A percentile compares a stretch with the other conserved stretches of the same genome.
Conservation (phyloP, 225 moss, liverwort and hornwort species). For the Climacium dendroides region DNA sequence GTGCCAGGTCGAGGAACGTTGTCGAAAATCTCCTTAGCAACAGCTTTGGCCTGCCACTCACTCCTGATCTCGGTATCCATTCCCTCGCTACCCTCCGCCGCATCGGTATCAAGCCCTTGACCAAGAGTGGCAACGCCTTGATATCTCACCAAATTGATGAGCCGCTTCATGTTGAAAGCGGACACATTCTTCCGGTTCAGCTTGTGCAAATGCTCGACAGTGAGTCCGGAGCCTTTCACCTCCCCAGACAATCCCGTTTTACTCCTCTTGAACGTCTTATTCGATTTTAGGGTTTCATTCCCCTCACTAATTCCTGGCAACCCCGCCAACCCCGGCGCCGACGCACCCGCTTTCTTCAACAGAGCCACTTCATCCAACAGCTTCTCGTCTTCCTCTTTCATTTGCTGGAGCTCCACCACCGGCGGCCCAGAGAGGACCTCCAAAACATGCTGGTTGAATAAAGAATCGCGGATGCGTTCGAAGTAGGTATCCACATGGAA, state of each 20-base stretch:
- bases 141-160: slow-evolving; percentile 53
- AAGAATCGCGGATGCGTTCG: slow-evolving; percentile 87
- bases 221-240: slow-evolving; percentile 40
- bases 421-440: slow-evolving; percentile 71
- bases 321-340: slow-evolving; percentile 47
- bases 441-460: slow-evolving; percentile 86
- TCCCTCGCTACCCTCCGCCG: slow-evolving; percentile 9
- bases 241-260: slow-evolving; percentile 13
- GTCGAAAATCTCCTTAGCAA: slow-evolving; percentile 78
- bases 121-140: slow-evolving; percentile 64
- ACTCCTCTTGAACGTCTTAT: slow-evolving; percentile 1
- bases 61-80: slow-evolving; percentile 80
- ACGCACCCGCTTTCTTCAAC: slow-evolving; percentile 65
- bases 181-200: slow-evolving; percentile 74
- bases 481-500: slow-evolving; percentile 89
- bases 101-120: slow-evolving; percentile 53
- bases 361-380: slow-evolving; percentile 60
- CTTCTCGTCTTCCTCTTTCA: slow-evolving; percentile 56
- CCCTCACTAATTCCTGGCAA: slow-evolving; percentile 30
- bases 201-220: slow-evolving; percentile 50
- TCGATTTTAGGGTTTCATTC: neutral
- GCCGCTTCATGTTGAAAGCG: slow-evolving; percentile 96
- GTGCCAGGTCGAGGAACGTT: slow-evolving; percentile 62
- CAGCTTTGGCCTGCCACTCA: slow-evolving; percentile 93
- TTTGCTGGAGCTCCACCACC: slow-evolving; percentile 42